Percentiles rank a stretch among this genome's conserved stretches.
Evolutionary conservation across 805 yeast genomes (phyloP).

Genomic region (Kregervanrija delftensis): DNA sequence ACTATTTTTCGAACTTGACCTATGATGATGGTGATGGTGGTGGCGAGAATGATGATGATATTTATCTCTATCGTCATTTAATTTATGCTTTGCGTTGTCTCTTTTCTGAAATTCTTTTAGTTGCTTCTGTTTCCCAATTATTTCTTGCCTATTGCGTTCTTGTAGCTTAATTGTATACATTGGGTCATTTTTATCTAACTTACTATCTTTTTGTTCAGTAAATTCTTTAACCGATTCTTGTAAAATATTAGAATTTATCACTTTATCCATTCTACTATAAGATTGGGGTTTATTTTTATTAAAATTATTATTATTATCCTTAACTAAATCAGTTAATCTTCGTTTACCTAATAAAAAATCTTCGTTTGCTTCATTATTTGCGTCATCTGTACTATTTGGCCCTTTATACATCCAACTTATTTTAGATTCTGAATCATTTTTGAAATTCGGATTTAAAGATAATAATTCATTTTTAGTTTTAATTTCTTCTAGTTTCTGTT

Average conservation of each 20-base stretch:
- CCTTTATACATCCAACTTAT: conserved; percentile 87
- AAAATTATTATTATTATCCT: not conserved
- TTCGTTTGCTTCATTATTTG: conserved; percentile 33
- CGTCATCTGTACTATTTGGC: conserved; percentile 23
- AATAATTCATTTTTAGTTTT: conserved; percentile 50
- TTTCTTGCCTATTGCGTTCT: conserved; percentile 15
- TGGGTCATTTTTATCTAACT: conserved; percentile 40
- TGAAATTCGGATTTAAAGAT: conserved; percentile 32
- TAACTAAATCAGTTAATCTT: conserved; percentile 32
- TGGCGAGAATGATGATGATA: conserved; percentile 2
- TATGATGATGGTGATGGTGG: conserved; percentile 3
- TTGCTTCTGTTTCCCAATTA: conserved; percentile 8
- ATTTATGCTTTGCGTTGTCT: not conserved
- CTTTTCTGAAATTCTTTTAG: not conserved
- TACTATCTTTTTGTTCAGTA: conserved; percentile 10
- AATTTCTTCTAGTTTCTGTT: conserved; percentile 57
- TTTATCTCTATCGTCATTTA: not conserved
- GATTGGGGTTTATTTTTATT: not conserved
- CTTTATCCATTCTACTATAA: conserved; percentile 10
- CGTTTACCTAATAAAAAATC: conserved; percentile 49
- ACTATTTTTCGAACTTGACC: not conserved
- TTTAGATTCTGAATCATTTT: conserved; percentile 24
- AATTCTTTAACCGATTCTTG: conserved; percentile 3
- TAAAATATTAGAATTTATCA: conserved; percentile 16
- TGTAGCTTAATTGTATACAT: conserved; percentile 35